These are phyloP conservation scores for Nicotiana tabacum DNA, from an alignment of 257 asterid genomes.

Conservation along the genomic window DNA sequence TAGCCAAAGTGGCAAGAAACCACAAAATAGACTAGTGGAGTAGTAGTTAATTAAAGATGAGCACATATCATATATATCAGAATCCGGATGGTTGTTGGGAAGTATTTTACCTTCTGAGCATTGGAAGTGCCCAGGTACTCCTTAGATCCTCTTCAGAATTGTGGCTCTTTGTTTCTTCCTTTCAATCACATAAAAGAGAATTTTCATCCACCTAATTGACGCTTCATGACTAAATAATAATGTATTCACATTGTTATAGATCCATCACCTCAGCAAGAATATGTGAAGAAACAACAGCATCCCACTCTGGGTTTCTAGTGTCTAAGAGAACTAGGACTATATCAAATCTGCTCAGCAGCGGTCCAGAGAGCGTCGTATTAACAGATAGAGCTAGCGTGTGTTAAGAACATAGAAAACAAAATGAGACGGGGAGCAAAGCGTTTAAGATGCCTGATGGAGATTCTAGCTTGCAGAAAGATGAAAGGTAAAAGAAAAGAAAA, in stretches of 20 bases:
- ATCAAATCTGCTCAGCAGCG: conserved; percentile 91
- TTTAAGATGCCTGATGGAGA: background rate
- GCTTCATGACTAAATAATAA: conserved; percentile 13
- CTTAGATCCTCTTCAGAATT: conserved; percentile 45
- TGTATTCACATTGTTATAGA: conserved; percentile 14
- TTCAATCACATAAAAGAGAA: conserved; percentile 24
- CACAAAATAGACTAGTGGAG: background rate
- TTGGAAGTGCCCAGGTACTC: conserved; percentile 73
- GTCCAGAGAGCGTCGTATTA: conserved; percentile 97
- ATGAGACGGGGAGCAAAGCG: conserved; percentile 5
- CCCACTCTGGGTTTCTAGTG: conserved; percentile 96
- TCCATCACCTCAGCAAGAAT: conserved; percentile 77
- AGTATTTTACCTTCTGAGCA: conserved; percentile 66
- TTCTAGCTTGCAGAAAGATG: background rate
- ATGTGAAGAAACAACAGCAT: conserved; percentile 93
- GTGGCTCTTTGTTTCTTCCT: conserved; percentile 48
- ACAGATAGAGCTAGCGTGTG: conserved; percentile 73
- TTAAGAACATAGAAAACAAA: conserved; percentile 31
- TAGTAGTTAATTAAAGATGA: background rate
- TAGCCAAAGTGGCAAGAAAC: background rate
- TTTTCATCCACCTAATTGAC: conserved; percentile 12
- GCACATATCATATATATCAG: background rate
- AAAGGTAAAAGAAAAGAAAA: conserved; percentile 3
- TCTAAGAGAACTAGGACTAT: conserved; percentile 92
- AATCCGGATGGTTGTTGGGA: background rate